These are phyloP conservation scores for Fimicolochytrium jonesii DNA, from an alignment of 192 early-diverging fungal species.

Conservation along the genomic window DNA sequence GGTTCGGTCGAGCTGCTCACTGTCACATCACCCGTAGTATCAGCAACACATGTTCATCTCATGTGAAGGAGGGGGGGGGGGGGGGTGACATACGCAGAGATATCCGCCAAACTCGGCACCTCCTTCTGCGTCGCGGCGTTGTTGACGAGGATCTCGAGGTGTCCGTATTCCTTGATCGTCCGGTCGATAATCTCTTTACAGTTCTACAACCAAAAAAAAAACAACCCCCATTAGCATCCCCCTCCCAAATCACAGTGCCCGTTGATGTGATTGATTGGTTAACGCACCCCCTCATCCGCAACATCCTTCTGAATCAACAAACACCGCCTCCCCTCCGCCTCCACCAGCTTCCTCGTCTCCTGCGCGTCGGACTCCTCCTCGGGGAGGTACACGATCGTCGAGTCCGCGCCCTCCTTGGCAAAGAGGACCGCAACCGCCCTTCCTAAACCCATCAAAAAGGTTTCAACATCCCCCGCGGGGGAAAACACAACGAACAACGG, in stretches of 20 bases:
- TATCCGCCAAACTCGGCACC: slow-evolving; percentile 1
- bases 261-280: too few relatives aligned
- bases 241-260: too few relatives aligned
- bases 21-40: too few relatives aligned
- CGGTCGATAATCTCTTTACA: slow-evolving; percentile 13
- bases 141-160: slow-evolving; percentile 23
- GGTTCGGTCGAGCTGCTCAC: slow-evolving; percentile 41
- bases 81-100: slow-evolving; percentile 21
- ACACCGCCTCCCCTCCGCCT: slow-evolving; percentile 34
- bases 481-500: too few relatives aligned
- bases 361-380: slow-evolving; percentile 45
- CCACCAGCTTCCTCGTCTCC: slow-evolving; percentile 39
- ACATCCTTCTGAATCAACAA: too few relatives aligned
- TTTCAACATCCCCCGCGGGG: too few relatives aligned
- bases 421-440: slow-evolving; percentile 49
- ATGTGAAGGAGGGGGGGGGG: too few relatives aligned
- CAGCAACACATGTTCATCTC: too few relatives aligned
- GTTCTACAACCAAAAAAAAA: too few relatives aligned
- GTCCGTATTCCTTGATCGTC: slow-evolving; percentile 6
- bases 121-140: slow-evolving; percentile 36
- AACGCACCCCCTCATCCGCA: too few relatives aligned
- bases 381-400: slow-evolving; percentile 45
- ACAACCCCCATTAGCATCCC: too few relatives aligned
- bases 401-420: slow-evolving; percentile 41
- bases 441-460: too few relatives aligned